Percentiles rank a stretch among this genome's conserved stretches.
These are phyloP conservation scores for Penicillium sp. DNA, from an alignment of 2,329 filamentous ascomycete genomes.

Conservation along the genomic window DNA sequence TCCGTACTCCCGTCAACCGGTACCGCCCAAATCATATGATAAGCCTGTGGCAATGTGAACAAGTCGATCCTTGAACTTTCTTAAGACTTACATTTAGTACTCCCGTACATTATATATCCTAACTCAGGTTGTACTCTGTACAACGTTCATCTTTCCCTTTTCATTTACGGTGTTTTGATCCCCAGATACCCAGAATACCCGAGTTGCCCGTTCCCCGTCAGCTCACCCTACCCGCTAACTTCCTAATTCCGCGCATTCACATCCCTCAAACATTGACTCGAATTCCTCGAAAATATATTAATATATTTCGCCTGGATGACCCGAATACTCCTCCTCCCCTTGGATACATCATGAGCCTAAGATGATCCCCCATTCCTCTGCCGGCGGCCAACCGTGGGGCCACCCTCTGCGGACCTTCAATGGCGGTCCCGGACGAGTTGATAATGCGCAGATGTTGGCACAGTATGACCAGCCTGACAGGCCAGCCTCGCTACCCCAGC, in stretches of 20 bases:
- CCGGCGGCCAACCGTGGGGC: slow-evolving; percentile 34
- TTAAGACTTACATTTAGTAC: neutral
- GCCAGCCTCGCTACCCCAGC: slow-evolving; percentile 20
- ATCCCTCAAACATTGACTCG: neutral
- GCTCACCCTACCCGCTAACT: slow-evolving; percentile 1
- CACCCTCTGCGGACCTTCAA: slow-evolving; percentile 28
- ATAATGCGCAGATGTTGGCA: slow-evolving; percentile 19
- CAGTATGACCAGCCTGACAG: slow-evolving; percentile 21
- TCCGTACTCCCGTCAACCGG: too few species aligned
- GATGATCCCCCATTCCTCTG: slow-evolving; percentile 37
- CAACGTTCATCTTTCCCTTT: neutral
- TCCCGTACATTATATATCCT: neutral
- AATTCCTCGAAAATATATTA: neutral
- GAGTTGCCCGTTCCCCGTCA: slow-evolving; percentile 1
- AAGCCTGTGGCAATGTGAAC: neutral
- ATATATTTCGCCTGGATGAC: slow-evolving; percentile 17
- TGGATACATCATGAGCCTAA: slow-evolving; percentile 32
- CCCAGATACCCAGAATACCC: neutral
- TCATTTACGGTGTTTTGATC: neutral
- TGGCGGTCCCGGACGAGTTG: slow-evolving; percentile 23
- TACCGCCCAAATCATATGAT: neutral
- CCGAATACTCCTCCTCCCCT: slow-evolving; percentile 16
- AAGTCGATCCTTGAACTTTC: neutral
- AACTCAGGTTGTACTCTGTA: neutral
- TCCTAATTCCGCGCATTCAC: neutral